Evolutionary conservation across 2,329 filamentous ascomycete genomes (phyloP).

Genomic region (Cyclaneusma minus): DNA sequence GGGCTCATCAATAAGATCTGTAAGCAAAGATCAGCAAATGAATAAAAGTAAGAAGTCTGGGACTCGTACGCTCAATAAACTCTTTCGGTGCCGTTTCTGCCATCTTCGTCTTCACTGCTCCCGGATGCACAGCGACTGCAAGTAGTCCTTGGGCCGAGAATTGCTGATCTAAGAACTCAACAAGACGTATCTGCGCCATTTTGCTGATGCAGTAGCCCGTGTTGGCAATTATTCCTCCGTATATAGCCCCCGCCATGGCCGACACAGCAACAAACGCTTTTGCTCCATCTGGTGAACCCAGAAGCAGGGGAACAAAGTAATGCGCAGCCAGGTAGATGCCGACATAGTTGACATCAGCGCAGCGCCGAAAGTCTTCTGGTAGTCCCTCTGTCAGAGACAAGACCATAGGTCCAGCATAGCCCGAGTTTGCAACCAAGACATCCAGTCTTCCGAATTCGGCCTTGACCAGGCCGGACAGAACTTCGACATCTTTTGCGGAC

Average conservation of each 20-base stretch:
- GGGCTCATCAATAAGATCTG: too few species aligned
- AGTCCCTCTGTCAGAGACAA: constrained; percentile 20
- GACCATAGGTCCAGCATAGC: too few species aligned
- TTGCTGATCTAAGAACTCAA: constrained; percentile 26
- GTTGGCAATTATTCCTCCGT: constrained; percentile 23
- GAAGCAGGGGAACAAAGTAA: constrained; percentile 29
- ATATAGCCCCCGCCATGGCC: too few species aligned
- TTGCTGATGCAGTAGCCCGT: constrained; percentile 29
- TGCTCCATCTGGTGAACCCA: constrained; percentile 16
- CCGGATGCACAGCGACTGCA: constrained; percentile 26
- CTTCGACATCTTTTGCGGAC: too few species aligned
- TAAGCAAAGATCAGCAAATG: too few species aligned
- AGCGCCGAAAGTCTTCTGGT: too few species aligned
- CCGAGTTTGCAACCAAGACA: constrained; percentile 24
- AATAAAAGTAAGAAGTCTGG: too few species aligned
- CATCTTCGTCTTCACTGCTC: constrained; percentile 27
- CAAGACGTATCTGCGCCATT: constrained; percentile 26
- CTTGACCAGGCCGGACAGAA: too few species aligned
- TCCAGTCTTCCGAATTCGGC: constrained; percentile 21
- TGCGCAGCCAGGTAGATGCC: constrained; percentile 27
- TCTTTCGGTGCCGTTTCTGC: constrained; percentile 20
- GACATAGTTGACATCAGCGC: constrained; percentile 33
- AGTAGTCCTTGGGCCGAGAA: constrained; percentile 24
- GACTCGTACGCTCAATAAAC: too few species aligned
- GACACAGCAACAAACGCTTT: constrained; percentile 24